Conservation (phyloP, 305 asterid genomes). For the Fraxinus paxiana region DNA sequence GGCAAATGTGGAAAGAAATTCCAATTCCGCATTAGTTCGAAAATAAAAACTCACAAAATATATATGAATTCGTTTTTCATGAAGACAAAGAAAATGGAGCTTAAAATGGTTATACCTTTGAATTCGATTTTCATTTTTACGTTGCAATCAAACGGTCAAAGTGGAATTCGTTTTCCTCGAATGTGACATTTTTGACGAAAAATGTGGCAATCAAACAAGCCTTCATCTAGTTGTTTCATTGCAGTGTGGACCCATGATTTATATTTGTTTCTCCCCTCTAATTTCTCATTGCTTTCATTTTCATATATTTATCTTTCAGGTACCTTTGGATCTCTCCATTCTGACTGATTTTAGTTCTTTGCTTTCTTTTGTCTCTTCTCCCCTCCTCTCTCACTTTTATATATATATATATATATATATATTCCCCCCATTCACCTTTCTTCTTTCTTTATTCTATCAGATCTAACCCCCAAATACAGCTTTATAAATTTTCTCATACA, state of each 20-base stretch:
- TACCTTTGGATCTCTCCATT: not conserved
- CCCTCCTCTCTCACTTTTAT: not conserved
- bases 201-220: too few relatives aligned
- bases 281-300: conserved; percentile 4
- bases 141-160: too few relatives aligned
- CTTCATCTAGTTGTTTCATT: not conserved
- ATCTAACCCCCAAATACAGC: conserved; percentile 29
- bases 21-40: too few relatives aligned
- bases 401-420: too few relatives aligned
- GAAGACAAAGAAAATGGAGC: too few relatives aligned
- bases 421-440: not conserved
- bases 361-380: not conserved
- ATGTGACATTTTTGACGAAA: too few relatives aligned
- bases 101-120: too few relatives aligned
- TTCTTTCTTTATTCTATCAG: conserved; percentile 15
- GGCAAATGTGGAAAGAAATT: too few relatives aligned
- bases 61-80: too few relatives aligned
- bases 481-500: not conserved
- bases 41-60: too few relatives aligned
- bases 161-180: too few relatives aligned
- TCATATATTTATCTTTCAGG: not conserved
- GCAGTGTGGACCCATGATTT: not conserved
- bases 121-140: too few relatives aligned
- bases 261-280: not conserved
- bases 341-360: conserved; percentile 7